Conservation (phyloP, 805 yeast genomes). For the Wickerhamomyces ciferrii region DNA sequence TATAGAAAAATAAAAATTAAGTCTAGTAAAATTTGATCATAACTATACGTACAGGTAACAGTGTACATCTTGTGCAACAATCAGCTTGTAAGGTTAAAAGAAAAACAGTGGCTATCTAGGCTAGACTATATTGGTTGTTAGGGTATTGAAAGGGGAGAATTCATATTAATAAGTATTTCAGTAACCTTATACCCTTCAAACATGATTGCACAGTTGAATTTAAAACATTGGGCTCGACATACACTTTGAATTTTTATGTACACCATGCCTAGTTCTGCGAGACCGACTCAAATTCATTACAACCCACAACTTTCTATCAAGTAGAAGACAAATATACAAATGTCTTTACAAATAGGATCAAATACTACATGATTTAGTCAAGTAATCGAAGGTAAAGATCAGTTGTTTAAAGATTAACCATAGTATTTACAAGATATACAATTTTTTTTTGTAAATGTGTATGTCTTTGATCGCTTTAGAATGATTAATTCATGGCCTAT, state of each 20-base stretch:
- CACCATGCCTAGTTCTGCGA: not conserved
- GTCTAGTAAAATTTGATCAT: no score
- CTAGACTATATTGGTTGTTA: not conserved
- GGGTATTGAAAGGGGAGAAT: not conserved
- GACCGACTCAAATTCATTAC: not conserved
- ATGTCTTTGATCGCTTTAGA: not conserved
- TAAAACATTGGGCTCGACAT: not conserved
- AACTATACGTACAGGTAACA: not conserved
- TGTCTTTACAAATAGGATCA: no score
- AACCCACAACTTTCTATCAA: no score
- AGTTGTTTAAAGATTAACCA: no score
- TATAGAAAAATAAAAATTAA: no score
- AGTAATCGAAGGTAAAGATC: no score
- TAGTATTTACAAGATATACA: not conserved
- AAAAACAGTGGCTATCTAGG: not conserved
- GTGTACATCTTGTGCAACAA: not conserved
- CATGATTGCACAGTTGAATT: no score
- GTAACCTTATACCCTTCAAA: not conserved
- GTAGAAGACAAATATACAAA: no score
- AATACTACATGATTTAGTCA: no score
- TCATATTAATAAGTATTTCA: no score
- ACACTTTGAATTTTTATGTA: not conserved
- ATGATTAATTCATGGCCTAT: not conserved
- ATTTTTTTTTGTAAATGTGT: not conserved
- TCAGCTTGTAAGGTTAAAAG: not conserved